Percentiles rank a stretch among this genome's conserved stretches.
Conservation (phyloP, 2,329 filamentous ascomycete genomes). For the Alternaria brassicicola region DNA sequence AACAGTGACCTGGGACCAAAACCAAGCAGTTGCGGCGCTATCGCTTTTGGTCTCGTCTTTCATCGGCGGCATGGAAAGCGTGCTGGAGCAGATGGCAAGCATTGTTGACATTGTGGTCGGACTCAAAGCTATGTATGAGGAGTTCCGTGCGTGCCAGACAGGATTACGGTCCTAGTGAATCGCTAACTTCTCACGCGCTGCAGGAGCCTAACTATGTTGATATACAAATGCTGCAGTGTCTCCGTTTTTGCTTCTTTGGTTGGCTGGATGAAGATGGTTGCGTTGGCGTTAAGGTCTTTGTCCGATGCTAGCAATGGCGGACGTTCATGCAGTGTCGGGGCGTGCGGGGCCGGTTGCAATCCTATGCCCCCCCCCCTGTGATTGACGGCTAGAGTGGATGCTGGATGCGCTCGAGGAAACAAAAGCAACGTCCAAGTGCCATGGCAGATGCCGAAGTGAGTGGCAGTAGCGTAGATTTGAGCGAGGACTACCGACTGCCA, state of each 20-base stretch:
- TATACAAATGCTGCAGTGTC: neutral
- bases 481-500: neutral
- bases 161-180: neutral
- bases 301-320: neutral
- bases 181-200: neutral
- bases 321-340: constrained; percentile 4
- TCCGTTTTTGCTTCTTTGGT: constrained; percentile 1
- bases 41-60: constrained; percentile 9
- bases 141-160: neutral
- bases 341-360: constrained; percentile 11
- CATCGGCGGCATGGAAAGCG: constrained; percentile 15
- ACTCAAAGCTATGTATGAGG: constrained; percentile 5
- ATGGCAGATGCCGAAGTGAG: neutral
- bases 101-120: constrained; percentile 8
- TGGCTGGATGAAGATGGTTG: constrained; percentile 1
- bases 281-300: neutral
- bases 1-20: constrained; percentile 21
- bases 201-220: neutral
- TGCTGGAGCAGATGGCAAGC: constrained; percentile 1
- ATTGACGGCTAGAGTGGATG: constrained; percentile 5
- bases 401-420: neutral
- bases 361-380: neutral
- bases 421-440: neutral
- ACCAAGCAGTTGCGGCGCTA: constrained; percentile 14
- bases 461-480: neutral